These are phyloP conservation scores for Lignosus rhinocerotis DNA, from an alignment of 1,284 basidiomycete species.

Conservation along the genomic window DNA sequence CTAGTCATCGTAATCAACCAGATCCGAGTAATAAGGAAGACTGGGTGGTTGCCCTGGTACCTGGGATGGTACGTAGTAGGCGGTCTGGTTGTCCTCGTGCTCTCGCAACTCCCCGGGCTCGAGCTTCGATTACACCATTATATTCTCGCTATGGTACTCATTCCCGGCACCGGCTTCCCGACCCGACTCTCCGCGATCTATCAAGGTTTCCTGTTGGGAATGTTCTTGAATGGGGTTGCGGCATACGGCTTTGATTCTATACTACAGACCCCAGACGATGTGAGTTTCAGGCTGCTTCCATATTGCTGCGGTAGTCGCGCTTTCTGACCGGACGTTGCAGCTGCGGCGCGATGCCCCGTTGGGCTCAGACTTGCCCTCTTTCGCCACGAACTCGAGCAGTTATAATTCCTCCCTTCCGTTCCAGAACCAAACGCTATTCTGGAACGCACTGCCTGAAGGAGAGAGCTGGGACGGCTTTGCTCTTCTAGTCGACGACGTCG, in stretches of 20 bases:
- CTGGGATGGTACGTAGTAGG: slow-evolving; percentile 69
- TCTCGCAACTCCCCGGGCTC: slow-evolving; percentile 71
- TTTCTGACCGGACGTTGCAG: slow-evolving; percentile 34
- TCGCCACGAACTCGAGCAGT: slow-evolving; percentile 71
- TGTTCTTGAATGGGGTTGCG: slow-evolving; percentile 78
- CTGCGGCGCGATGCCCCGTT: slow-evolving; percentile 74
- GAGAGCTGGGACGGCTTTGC: slow-evolving; percentile 76
- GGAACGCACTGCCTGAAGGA: slow-evolving; percentile 54
- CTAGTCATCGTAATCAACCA: slow-evolving; percentile 70
- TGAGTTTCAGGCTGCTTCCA: slow-evolving; percentile 34
- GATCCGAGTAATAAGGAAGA: slow-evolving; percentile 79
- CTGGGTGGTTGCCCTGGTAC: slow-evolving; percentile 80
- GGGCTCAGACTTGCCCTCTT: slow-evolving; percentile 69
- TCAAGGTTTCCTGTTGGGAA: slow-evolving; percentile 80
- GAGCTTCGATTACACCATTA: slow-evolving; percentile 75
- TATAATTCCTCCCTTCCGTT: slow-evolving; percentile 59
- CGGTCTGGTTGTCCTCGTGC: slow-evolving; percentile 63
- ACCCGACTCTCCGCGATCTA: slow-evolving; percentile 78
- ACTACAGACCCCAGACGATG: slow-evolving; percentile 74
- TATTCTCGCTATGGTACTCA: slow-evolving; percentile 71
- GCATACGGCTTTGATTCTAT: slow-evolving; percentile 83
- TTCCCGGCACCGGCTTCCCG: slow-evolving; percentile 81
- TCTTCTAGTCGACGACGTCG: slow-evolving; percentile 84
- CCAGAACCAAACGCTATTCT: slow-evolving; percentile 59
- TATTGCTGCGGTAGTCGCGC: slow-evolving; percentile 4